Evolutionary conservation across 2,329 filamentous ascomycete genomes (phyloP).

Genomic region (Exophiala spinifera): DNA sequence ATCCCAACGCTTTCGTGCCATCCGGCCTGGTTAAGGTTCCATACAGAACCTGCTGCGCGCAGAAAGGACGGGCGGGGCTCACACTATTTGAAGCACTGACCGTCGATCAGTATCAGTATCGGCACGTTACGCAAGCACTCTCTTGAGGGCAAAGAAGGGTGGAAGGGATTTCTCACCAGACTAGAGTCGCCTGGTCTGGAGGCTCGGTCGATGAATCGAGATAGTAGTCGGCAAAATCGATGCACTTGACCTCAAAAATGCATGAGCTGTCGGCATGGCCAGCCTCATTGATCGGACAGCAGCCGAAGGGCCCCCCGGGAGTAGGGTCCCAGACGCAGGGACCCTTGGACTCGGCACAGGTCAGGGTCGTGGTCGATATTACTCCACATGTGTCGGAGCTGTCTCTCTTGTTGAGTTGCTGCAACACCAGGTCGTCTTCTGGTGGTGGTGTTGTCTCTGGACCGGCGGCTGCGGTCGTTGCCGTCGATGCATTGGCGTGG

Average conservation of each 20-base stretch:
- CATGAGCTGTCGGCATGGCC: background rate
- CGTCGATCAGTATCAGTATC: no score
- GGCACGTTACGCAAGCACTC: no score
- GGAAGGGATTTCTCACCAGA: constrained; percentile 1
- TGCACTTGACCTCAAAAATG: background rate
- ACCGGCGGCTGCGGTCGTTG: background rate
- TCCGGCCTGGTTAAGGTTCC: no score
- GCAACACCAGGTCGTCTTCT: constrained; percentile 1
- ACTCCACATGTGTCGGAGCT: background rate
- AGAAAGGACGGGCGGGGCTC: no score
- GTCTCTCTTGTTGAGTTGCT: constrained; percentile 1
- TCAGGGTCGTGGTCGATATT: background rate
- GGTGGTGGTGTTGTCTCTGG: constrained; percentile 1
- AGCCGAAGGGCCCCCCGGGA: background rate
- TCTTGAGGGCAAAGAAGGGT: constrained; percentile 1
- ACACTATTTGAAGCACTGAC: no score
- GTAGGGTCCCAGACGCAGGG: background rate
- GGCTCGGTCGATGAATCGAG: background rate
- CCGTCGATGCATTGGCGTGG: background rate
- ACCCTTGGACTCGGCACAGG: background rate
- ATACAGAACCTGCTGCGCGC: no score
- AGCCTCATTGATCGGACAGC: background rate
- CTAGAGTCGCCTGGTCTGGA: background rate
- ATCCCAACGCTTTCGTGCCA: no score
- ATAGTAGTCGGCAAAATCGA: constrained; percentile 1